Base-by-base conservation (phyloP, 805 yeast species). In the Starmerella lactis-condensi region DNA sequence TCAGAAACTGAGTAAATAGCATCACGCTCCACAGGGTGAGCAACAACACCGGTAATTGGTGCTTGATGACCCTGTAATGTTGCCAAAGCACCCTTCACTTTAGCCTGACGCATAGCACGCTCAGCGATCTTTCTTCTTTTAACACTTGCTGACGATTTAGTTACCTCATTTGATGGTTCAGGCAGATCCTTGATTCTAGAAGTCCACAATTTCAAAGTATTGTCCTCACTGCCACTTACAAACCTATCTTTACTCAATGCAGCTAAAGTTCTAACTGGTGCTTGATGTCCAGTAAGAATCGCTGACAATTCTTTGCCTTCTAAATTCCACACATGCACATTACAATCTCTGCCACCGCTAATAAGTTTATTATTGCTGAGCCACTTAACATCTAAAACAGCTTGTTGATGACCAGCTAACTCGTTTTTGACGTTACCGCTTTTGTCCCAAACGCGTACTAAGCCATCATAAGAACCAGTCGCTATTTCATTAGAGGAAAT, bases 1-100 rank as follows among this genome's bases (percentile, higher is more conserved):
- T 82, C 94, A 5, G 95, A 76, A 2, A 78, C 93, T 0, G 96
- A 81, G 55, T 89, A 85, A 8, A 75, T 93, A 4, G 85, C 93
- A 0, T 91, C 67, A 27, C 63, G 40, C 52, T 85, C 96, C 14
- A 60, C 57, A 3, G 60, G 49, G 47, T 78, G 93, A 50, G 82
- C 79, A 10, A 69, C 62, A 16, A 79, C 76, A 23, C 67, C 91
- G 47, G 81, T 89, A 15, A 85, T 95, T 2, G 96, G 92, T 22
- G 73, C 81, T 12, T 67, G 52, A 52, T 85, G 96, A 17, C 85
- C 74, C 47, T 75, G 82, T 38, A 85, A 58, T 24, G 78, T 58
- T 4, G 83, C 62, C 41, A 83, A 60, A 15, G 94, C 89, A 1
- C 89, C 73, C 48, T 89, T 69, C 52, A 89, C 71, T 56, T 78